A percentile compares a stretch with the other conserved stretches of the same genome.
phyloP scores from a whole-genome alignment of 2,329 filamentous ascomycete genomes.

The Hypoxylon sp. region DNA sequence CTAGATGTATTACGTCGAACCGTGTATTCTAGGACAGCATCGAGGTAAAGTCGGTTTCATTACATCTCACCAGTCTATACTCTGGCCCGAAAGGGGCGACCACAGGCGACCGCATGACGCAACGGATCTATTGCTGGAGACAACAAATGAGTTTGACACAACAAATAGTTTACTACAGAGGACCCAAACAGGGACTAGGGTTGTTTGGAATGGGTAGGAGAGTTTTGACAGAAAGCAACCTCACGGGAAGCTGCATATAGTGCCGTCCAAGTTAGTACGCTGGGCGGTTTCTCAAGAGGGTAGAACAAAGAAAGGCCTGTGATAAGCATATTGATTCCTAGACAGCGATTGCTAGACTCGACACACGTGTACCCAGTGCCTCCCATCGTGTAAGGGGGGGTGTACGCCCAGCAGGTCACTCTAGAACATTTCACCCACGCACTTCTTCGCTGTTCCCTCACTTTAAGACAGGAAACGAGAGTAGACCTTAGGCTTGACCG shows the following conservation, averaged over 20 bases:
- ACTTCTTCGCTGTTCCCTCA: constrained; percentile 45
- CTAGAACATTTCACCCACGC: constrained; percentile 37
- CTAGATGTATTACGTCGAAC: constrained; percentile 51
- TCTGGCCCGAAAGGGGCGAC: constrained; percentile 58
- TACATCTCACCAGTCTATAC: constrained; percentile 56
- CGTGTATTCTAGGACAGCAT: constrained; percentile 51
- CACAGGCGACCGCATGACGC: constrained; percentile 61
- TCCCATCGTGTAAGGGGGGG: constrained; percentile 47
- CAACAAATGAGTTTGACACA: constrained; percentile 61
- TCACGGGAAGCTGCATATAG: constrained; percentile 65
- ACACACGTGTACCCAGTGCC: constrained; percentile 65
- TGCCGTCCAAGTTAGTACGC: constrained; percentile 59
- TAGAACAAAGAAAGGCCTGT: constrained; percentile 64
- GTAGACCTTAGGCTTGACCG: constrained; percentile 53
- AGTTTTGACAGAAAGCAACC: constrained; percentile 60
- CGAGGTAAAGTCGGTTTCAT: constrained; percentile 60
- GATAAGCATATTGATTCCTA: constrained; percentile 56
- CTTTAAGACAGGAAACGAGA: constrained; percentile 45
- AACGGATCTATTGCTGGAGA: constrained; percentile 55
- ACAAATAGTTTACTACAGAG: constrained; percentile 59
- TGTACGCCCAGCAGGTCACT: constrained; percentile 39
- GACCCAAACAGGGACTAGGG: constrained; percentile 60
- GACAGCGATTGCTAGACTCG: constrained; percentile 66
- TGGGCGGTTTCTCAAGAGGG: constrained; percentile 57
- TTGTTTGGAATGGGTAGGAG: constrained; percentile 58